A percentile compares a stretch with the other conserved stretches of the same genome.
Evolutionary conservation across 1,139 yeast genomes (phyloP).

Genomic region (Suhomyces anneliseae): DNA sequence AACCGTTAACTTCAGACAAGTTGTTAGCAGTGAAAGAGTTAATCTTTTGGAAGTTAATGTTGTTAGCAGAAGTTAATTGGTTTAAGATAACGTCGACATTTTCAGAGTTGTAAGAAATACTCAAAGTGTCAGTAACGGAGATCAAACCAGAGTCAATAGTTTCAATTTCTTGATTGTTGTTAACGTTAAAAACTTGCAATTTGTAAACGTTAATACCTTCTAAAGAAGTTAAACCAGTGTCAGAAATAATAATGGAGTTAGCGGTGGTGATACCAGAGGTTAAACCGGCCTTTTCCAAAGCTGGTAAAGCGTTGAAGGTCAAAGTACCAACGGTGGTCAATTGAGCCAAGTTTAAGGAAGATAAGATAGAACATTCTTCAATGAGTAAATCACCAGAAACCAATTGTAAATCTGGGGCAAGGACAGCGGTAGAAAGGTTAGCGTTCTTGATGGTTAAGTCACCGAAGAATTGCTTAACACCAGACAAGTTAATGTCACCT

Average conservation of each 20-base stretch:
- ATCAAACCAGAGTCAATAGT: slow-evolving; percentile 71
- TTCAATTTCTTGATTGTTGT: slow-evolving; percentile 73
- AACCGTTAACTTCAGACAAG: slow-evolving; percentile 72
- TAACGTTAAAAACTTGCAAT: slow-evolving; percentile 76
- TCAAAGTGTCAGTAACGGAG: slow-evolving; percentile 70
- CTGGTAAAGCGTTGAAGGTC: slow-evolving; percentile 81
- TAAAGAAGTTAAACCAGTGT: slow-evolving; percentile 78
- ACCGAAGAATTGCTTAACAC: slow-evolving; percentile 72
- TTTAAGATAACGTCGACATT: slow-evolving; percentile 67
- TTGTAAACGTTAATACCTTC: slow-evolving; percentile 76
- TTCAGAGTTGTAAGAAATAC: slow-evolving; percentile 83
- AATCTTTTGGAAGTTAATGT: slow-evolving; percentile 79
- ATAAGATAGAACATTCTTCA: slow-evolving; percentile 64
- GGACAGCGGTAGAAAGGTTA: slow-evolving; percentile 57
- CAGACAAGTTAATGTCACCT: slow-evolving; percentile 56
- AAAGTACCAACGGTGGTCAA: slow-evolving; percentile 81
- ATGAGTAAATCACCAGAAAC: slow-evolving; percentile 71
- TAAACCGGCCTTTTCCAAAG: slow-evolving; percentile 68
- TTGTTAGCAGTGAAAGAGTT: slow-evolving; percentile 67
- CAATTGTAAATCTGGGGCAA: slow-evolving; percentile 76
- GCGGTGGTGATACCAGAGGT: slow-evolving; percentile 75
- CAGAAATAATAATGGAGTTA: slow-evolving; percentile 71
- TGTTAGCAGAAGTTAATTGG: slow-evolving; percentile 77
- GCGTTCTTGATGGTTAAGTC: slow-evolving; percentile 66
- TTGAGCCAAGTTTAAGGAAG: slow-evolving; percentile 71